These are phyloP conservation scores for Fusarium avenaceum DNA, from an alignment of 2,329 filamentous ascomycete genomes.

Conservation along the genomic window DNA sequence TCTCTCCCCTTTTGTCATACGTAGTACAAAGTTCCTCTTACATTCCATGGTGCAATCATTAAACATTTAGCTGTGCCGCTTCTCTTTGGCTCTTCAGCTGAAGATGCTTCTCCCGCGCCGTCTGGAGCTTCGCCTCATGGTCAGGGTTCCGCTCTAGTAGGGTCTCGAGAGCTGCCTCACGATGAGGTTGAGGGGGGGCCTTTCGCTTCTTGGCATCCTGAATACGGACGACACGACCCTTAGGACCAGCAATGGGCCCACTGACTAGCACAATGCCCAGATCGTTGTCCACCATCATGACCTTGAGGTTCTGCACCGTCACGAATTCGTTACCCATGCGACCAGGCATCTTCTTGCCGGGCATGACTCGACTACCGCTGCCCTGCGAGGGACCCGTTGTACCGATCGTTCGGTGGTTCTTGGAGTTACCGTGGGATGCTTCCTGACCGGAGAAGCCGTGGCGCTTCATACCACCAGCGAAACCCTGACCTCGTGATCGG, in stretches of 20 bases:
- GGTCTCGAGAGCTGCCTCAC: conserved; percentile 60
- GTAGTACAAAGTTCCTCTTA: conserved; percentile 50
- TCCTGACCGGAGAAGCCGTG: conserved; percentile 91
- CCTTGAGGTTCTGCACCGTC: conserved; percentile 91
- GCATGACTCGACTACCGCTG: conserved; percentile 89
- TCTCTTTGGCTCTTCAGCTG: conserved; percentile 66
- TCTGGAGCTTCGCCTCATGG: conserved; percentile 61
- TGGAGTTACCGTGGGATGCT: conserved; percentile 94
- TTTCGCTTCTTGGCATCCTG: conserved; percentile 92
- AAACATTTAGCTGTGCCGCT: conserved; percentile 39
- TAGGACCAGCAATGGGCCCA: conserved; percentile 88
- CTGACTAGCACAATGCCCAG: conserved; percentile 90
- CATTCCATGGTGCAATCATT: conserved; percentile 37
- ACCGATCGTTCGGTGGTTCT: conserved; percentile 93
- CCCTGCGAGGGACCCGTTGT: conserved; percentile 91
- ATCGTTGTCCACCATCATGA: conserved; percentile 88
- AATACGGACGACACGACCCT: conserved; percentile 85
- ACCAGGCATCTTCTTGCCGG: conserved; percentile 98
- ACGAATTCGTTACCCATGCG: conserved; percentile 92
- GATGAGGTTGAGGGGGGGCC: conserved; percentile 64
- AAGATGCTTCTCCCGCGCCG: conserved; percentile 65
- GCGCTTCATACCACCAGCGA: conserved; percentile 97
- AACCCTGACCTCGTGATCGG: conserved; percentile 88
- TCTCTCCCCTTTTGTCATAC: conserved; percentile 46
- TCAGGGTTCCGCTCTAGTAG: conserved; percentile 63